Conservation (phyloP, 106 monocot genomes). For the Vanilla planifolia region DNA sequence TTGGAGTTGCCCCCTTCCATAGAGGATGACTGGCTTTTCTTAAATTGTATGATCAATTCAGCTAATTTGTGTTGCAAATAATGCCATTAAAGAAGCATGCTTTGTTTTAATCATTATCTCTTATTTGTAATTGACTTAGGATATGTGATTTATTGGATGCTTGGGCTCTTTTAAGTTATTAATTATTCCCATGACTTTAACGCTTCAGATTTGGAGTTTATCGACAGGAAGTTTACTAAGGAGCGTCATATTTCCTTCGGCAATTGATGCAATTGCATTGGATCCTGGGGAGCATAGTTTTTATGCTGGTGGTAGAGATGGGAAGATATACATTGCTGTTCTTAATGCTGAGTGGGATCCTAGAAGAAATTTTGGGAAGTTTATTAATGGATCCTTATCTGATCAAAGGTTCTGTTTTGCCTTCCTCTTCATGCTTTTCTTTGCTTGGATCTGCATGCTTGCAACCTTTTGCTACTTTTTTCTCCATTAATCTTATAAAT, state of each 20-base stretch:
- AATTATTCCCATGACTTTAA: too few species aligned
- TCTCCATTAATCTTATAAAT: too few species aligned
- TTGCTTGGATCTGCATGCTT: neutral
- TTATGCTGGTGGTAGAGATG: constrained; percentile 88
- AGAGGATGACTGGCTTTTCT: too few species aligned
- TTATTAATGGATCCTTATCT: constrained; percentile 44
- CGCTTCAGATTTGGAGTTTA: constrained; percentile 78
- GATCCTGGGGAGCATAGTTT: constrained; percentile 70
- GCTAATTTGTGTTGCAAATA: too few species aligned
- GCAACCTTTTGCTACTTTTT: too few species aligned
- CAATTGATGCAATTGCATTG: constrained; percentile 57
- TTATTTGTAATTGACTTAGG: too few species aligned
- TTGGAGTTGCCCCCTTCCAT: too few species aligned
- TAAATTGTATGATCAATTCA: too few species aligned
- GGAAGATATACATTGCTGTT: constrained; percentile 79
- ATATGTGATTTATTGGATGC: too few species aligned
- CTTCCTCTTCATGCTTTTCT: neutral
- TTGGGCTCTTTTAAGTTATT: too few species aligned
- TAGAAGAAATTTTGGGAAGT: constrained; percentile 33
- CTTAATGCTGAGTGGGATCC: constrained; percentile 52
- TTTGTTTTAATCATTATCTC: too few species aligned
- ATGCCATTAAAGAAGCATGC: too few species aligned
- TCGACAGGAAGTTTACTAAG: constrained; percentile 64
- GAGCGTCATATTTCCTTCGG: constrained; percentile 54
- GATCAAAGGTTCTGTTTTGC: constrained; percentile 50